A percentile compares a stretch with the other conserved stretches of the same genome.
Evolutionary conservation across 2,329 filamentous ascomycete genomes (phyloP).

Genomic region (Fusarium buxicola): DNA sequence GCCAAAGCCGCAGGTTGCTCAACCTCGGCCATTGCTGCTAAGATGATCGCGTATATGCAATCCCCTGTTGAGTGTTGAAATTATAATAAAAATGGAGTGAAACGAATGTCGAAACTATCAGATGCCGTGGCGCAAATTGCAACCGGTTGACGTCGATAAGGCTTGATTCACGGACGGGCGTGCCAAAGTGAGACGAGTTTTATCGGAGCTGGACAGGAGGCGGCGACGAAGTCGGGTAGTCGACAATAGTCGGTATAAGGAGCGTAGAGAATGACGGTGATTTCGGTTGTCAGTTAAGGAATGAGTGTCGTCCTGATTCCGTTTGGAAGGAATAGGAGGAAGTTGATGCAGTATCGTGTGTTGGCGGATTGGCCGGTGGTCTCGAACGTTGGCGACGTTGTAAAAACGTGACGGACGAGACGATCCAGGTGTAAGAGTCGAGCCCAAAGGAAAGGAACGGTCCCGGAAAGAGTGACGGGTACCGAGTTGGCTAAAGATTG

Average conservation of each 20-base stretch:
- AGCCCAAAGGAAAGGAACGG: slow-evolving; percentile 58
- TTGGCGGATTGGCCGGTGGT: slow-evolving; percentile 33
- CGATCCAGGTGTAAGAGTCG: slow-evolving; percentile 42
- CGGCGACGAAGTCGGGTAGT: slow-evolving; percentile 18
- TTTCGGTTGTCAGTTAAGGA: slow-evolving; percentile 38
- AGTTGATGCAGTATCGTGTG: slow-evolving; percentile 34
- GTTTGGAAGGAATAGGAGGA: slow-evolving; percentile 30
- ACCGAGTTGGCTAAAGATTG: slow-evolving; percentile 52
- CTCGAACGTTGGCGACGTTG: slow-evolving; percentile 38
- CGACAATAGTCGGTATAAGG: slow-evolving; percentile 33
- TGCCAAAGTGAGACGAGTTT: slow-evolving; percentile 26
- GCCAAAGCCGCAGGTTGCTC: slow-evolving; percentile 52
- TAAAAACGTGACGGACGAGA: slow-evolving; percentile 32
- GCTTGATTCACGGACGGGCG: slow-evolving; percentile 29
- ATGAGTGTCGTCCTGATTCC: slow-evolving; percentile 51
- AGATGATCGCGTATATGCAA: slow-evolving; percentile 37
- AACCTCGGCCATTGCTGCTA: slow-evolving; percentile 53
- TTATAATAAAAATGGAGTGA: slow-evolving; percentile 27
- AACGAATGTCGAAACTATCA: slow-evolving; percentile 30
- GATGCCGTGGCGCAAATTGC: slow-evolving; percentile 20
- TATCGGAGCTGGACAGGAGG: slow-evolving; percentile 25
- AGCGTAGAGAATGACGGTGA: slow-evolving; percentile 38
- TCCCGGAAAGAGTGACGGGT: slow-evolving; percentile 65
- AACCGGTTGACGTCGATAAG: slow-evolving; percentile 35
- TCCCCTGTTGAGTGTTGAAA: slow-evolving; percentile 29